Conservation (phyloP, 78 protist genomes). For the Tieghemostelium lacteum region DNA sequence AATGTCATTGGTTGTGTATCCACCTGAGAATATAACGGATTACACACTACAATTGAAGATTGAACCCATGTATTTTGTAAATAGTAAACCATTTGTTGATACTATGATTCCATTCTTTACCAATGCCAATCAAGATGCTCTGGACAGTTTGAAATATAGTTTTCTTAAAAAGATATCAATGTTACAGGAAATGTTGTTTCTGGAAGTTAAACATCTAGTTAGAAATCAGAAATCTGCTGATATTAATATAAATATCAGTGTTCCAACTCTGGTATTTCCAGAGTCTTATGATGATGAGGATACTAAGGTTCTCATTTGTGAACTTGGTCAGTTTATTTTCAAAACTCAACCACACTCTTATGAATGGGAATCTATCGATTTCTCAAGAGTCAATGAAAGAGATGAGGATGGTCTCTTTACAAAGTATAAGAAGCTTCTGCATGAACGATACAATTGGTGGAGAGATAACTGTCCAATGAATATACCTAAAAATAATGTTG, state of each 20-base stretch:
- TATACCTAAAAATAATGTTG: conserved; percentile 19
- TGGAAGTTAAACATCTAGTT: conserved; percentile 39
- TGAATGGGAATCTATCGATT: conserved; percentile 38
- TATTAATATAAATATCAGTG: conserved; percentile 26
- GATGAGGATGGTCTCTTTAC: conserved; percentile 25
- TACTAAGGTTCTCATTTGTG: conserved; percentile 12
- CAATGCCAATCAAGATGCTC: conserved; percentile 70
- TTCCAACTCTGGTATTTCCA: conserved; percentile 48
- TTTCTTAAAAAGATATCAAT: conserved; percentile 40
- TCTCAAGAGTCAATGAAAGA: conserved; percentile 20
- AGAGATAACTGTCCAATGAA: conserved; percentile 28
- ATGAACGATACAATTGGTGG: conserved; percentile 61
- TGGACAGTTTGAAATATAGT: conserved; percentile 55
- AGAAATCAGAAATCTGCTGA: conserved; percentile 72
- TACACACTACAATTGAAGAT: conserved; percentile 9
- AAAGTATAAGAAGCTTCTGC: neutral
- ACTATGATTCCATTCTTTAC: conserved; percentile 73
- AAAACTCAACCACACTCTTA: conserved; percentile 53
- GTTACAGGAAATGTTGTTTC: conserved; percentile 9
- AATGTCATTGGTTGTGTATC: neutral
- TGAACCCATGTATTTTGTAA: conserved; percentile 47
- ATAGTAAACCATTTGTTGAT: conserved; percentile 63
- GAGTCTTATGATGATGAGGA: conserved; percentile 52
- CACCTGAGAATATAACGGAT: conserved; percentile 34
- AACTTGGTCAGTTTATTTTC: conserved; percentile 8